Evolutionary conservation across 164 flowering plant genomes (phyloP), one percentile per base, ranked within the genome.

Genomic region (Hamamelis virginiana): DNA sequence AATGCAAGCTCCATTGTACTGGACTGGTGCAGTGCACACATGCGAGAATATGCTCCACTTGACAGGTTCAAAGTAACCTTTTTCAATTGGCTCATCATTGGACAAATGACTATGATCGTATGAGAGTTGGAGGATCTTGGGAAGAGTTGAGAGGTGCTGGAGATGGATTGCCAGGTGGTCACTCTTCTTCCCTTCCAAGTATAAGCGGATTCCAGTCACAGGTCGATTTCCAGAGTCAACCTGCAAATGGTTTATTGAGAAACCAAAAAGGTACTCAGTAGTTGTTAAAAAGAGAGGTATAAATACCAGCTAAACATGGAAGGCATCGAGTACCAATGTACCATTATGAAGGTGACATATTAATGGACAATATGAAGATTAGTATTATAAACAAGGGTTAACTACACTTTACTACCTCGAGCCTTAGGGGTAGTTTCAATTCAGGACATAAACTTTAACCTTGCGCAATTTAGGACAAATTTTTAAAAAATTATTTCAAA

Each of bases 161-260:
- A 95, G 87, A 81, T 95, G 98, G 72, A 95, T 81, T 19, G 92
- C 94, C 18, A 95, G 76, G 71, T 82, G 89, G 76, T 95, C 81
- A 45, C 85, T 78, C 78, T 76, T 89, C 69, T 83, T 88, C 5
- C 98, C 98, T 83, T 94, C 97, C 72, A 94, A 69, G 78, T 80
- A 92, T 62, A 94, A 74, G 27, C 94, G 91, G 27, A 94, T 73
- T 23, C 98, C 98, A 11, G 97, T 94, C 56, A 90, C 98, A 0
- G 97, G 97, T 41, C 83, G 77, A 59, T 82, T 84, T 27, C 78
- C 87, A 23, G 92, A 74, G 63, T 88, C 95, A 60, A 90, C 96
- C 98, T 94, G 85, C 63, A 72, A 19, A 21, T 33, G 22, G 45
- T 9, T 59, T 27, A 68, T 38, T 67, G 19, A 47, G 71, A 28